Evolutionary conservation across 305 asterid species (phyloP).

Genomic region (Nicotiana rustica): DNA sequence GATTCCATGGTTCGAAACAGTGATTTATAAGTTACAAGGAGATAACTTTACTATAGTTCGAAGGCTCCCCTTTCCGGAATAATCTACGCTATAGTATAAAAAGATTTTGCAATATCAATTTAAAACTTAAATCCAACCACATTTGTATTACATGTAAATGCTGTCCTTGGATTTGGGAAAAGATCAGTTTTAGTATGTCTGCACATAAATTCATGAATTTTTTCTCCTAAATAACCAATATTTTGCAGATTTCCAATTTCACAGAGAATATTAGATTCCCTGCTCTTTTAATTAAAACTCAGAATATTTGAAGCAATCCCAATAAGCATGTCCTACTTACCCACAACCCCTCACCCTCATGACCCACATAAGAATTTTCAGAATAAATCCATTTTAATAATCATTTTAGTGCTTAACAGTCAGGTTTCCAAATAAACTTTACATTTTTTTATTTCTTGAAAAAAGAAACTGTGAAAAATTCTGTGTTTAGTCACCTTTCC

Average conservation of each 20-base stretch:
- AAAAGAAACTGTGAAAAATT: neutral
- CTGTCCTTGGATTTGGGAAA: neutral
- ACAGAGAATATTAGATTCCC: conserved; percentile 57
- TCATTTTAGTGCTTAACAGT: conserved; percentile 50
- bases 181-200: neutral
- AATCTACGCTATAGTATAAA: too few relatives aligned
- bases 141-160: neutral
- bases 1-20: too few relatives aligned
- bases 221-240: conserved; percentile 2
- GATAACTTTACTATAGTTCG: too few relatives aligned
- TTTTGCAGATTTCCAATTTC: conserved; percentile 37
- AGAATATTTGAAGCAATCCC: conserved; percentile 60
- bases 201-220: conserved; percentile 10
- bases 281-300: conserved; percentile 38
- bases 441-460: conserved; percentile 41
- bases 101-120: too few relatives aligned
- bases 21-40: too few relatives aligned
- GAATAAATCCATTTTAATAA: conserved; percentile 23
- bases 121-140: too few relatives aligned
- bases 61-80: too few relatives aligned
- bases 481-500: conserved; percentile 12
- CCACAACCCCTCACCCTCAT: conserved; percentile 38
- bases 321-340: conserved; percentile 55
- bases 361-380: conserved; percentile 33
- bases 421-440: conserved; percentile 42